Evolutionary conservation across 768 basidiomycete species (phyloP), one percentile per base, ranked within the genome.

Genomic region (Pulveroboletus sp.): DNA sequence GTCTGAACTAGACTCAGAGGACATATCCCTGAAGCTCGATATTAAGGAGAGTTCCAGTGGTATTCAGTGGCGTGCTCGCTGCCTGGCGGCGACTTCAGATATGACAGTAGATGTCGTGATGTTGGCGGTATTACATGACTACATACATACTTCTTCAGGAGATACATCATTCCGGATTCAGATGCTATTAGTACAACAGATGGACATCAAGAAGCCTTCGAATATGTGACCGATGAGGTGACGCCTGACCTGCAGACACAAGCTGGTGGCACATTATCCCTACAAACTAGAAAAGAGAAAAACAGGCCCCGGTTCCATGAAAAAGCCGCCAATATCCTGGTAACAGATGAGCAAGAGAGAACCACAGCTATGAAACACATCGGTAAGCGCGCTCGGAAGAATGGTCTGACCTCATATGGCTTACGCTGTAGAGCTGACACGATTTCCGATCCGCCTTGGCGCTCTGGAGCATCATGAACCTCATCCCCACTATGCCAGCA

Each of bases 361-460:
- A 68, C 65, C 65, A 66, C n/a, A 66, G 17, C 65, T 66, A 42
- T 32, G 33, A 33, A 27, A 15, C 15, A 7, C 12, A 31, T 54
- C 33, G 46, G 41, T 42, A 43, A 39, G 32, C 9, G 15, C 9
- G 21, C 18, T n/a, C 7, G 26, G 15, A 31, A 46, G 15, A 31
- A 51, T 12, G 15, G 9, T 38, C 43, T 12, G n/a, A 30, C 36
- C 7, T 35, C 6, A 15, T n/a, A n/a, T 4, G 24, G 28, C 65
- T 57, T 50, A 68, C 65, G 40, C 64, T 68, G 28, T 66, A 66
- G n/a, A 68, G 51, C 24, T 64, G 53, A 51, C 66, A 66, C 7
- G 66, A 66, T 35, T 53, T 49, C 33, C 50, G 54, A 35, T 69
- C 65, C 24, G 64, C 66, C 36, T 60, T 38, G 15, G 58, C 18